These are phyloP conservation scores for Ananas comosus DNA, from an alignment of 176 grass and related monocot genomes.

Conservation along the genomic window DNA sequence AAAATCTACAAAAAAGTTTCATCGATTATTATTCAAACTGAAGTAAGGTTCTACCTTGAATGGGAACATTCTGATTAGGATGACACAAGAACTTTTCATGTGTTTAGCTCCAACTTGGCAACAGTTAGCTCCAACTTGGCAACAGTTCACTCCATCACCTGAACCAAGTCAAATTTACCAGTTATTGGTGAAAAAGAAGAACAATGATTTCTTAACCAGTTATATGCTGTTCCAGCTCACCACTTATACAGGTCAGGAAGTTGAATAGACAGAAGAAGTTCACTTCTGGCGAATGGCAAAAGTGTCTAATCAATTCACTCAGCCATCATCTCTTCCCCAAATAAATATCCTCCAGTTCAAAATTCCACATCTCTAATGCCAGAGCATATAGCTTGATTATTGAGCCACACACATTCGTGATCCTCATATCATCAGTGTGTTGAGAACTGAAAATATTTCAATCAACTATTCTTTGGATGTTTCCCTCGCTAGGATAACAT, in stretches of 20 bases:
- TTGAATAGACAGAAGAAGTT: background rate
- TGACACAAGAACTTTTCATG: background rate
- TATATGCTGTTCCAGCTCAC: conserved; percentile 1
- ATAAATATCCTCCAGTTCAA: background rate
- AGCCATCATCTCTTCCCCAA: background rate
- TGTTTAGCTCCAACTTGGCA: background rate
- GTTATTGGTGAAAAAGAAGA: background rate
- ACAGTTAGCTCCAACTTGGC: background rate
- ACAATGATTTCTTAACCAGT: background rate
- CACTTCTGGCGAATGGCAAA: background rate
- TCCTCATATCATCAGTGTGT: background rate
- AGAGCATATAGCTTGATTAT: background rate
- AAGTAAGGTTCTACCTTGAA: background rate
- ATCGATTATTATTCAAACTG: background rate
- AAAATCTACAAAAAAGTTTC: too few species aligned
- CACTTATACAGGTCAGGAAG: conserved; percentile 1
- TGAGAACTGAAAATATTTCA: background rate
- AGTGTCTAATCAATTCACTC: background rate
- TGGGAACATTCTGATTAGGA: background rate
- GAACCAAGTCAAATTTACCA: background rate
- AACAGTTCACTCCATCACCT: background rate
- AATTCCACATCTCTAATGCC: conserved; percentile 1
- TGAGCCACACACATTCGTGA: background rate
- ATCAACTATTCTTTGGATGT: conserved; percentile 22
- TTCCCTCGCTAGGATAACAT: conserved; percentile 33